These are phyloP conservation scores for Penicillium psychrofluorescens DNA, from an alignment of 495 filamentous ascomycete genomes.

Conservation along the genomic window DNA sequence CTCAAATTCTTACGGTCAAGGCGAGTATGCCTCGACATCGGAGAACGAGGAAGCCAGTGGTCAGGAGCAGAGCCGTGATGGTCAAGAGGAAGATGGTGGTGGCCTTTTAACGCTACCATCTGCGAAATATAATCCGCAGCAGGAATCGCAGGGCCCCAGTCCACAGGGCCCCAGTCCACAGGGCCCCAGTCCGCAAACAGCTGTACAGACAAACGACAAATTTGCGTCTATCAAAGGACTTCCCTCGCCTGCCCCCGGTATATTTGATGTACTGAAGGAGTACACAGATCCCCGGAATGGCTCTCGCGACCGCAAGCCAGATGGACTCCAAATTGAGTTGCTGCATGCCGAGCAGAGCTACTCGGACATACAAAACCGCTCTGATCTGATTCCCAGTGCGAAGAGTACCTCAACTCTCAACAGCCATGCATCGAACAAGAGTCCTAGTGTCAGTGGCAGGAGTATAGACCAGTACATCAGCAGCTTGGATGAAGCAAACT, in stretches of 20 bases:
- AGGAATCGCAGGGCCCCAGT: constrained; percentile 32
- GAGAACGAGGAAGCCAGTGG: constrained; percentile 34
- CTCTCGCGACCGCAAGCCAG: constrained; percentile 73
- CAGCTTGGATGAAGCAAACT: constrained; percentile 71
- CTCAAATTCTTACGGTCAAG: constrained; percentile 29
- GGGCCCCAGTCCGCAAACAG: constrained; percentile 44
- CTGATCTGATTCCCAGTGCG: constrained; percentile 27
- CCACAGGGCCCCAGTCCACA: constrained; percentile 42
- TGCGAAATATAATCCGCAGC: constrained; percentile 41
- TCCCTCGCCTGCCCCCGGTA: constrained; percentile 49
- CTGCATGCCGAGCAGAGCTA: constrained; percentile 44
- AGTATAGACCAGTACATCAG: constrained; percentile 83
- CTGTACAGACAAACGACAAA: constrained; percentile 39
- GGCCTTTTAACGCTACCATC: constrained; percentile 38
- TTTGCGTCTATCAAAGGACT: constrained; percentile 43
- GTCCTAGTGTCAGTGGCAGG: constrained; percentile 49
- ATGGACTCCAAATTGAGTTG: constrained; percentile 69
- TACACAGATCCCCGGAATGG: constrained; percentile 55
- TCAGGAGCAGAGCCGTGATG: constrained; percentile 23
- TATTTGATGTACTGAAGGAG: constrained; percentile 52
- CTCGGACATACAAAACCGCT: constrained; percentile 10
- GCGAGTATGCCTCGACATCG: constrained; percentile 41
- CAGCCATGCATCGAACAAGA: constrained; percentile 40
- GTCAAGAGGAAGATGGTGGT: constrained; percentile 16
- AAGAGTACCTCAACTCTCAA: constrained; percentile 42